These are phyloP conservation scores for Zymoseptoria pseudotritici DNA, from an alignment of 2,329 filamentous ascomycete species.

Conservation along the genomic window DNA sequence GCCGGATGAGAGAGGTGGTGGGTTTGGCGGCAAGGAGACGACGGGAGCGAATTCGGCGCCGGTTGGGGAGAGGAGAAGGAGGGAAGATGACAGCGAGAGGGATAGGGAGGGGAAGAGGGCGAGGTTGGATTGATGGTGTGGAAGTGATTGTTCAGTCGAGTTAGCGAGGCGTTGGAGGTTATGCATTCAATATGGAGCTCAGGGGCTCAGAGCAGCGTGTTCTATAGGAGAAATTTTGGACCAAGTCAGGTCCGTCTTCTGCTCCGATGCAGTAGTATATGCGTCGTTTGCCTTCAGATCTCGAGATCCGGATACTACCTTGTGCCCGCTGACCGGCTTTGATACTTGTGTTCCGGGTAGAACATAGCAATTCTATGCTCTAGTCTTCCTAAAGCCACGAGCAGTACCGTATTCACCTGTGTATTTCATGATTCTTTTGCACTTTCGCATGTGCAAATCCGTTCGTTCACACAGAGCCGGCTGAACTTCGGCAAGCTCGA, in stretches of 20 bases:
- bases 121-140: slow-evolving; percentile 30
- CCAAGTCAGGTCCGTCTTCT: not conserved
- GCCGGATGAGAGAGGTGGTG: slow-evolving; percentile 48
- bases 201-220: not conserved
- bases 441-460: not conserved
- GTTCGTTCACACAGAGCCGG: not conserved
- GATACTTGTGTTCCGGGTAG: no score
- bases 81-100: slow-evolving; percentile 32
- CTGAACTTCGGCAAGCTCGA: not conserved
- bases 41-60: slow-evolving; percentile 66
- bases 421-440: not conserved
- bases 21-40: slow-evolving; percentile 36
- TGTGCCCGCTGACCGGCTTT: no score
- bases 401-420: no score
- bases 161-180: slow-evolving; percentile 14
- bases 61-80: slow-evolving; percentile 54
- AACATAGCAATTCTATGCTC: no score
- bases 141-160: not conserved
- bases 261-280: no score
- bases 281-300: no score
- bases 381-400: no score
- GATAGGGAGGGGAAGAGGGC: slow-evolving; percentile 40
- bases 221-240: not conserved
- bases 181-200: not conserved
- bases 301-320: no score